A percentile compares a stretch with the other conserved stretches of the same genome.
These are phyloP conservation scores for Silene latifolia DNA, from an alignment of 148 eudicot species.

Conservation along the genomic window DNA sequence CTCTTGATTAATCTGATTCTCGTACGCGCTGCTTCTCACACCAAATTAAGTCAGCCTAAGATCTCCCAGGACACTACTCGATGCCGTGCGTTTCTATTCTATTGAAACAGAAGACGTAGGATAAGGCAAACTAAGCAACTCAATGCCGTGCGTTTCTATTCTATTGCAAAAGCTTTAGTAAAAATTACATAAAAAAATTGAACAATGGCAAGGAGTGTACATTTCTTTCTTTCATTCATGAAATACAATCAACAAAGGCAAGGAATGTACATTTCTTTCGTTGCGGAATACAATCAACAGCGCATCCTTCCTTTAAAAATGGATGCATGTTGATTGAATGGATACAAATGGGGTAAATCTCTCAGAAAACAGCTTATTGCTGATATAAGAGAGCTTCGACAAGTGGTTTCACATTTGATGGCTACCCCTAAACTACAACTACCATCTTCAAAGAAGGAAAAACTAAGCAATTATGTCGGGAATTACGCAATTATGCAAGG, in stretches of 20 bases:
- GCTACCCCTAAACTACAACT: not conserved
- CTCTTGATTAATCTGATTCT: no score
- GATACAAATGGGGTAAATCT: not conserved
- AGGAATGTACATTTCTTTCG: conserved; percentile 8
- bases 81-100: no score
- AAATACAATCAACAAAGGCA: no score
- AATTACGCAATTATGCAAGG: not conserved
- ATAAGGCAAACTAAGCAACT: no score
- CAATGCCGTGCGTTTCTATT: no score
- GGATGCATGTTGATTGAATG: conserved; percentile 6
- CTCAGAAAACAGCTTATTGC: not conserved
- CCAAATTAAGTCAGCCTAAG: no score
- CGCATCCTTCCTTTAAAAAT: conserved; percentile 21
- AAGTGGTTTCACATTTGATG: not conserved
- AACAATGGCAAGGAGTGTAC: conserved; percentile 10
- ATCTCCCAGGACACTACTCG: no score
- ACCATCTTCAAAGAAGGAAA: not conserved
- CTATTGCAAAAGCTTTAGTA: no score
- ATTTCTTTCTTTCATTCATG: no score
- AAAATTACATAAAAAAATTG: no score
- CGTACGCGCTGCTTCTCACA: no score
- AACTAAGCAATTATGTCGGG: conserved; percentile 9
- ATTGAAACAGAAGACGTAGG: no score
- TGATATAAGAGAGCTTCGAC: not conserved
- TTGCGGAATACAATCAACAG: not conserved